Base-by-base conservation (phyloP, 2,329 filamentous ascomycete species). In the Claviceps maximensis region DNA sequence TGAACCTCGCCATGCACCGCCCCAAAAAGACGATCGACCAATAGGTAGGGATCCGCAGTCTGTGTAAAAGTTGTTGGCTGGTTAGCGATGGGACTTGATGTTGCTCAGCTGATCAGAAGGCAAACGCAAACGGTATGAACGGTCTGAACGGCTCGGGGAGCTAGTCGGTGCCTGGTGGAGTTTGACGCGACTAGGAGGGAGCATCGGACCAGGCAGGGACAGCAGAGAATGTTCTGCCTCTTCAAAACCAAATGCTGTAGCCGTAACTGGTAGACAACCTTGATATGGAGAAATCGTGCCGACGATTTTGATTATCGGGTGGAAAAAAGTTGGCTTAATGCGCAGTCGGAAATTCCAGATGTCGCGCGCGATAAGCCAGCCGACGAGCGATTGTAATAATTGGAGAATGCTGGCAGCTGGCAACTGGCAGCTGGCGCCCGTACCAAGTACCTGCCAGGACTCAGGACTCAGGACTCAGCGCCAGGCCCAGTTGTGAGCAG, bases 91-190 rank as follows among this genome's bases (percentile, higher is more conserved):
- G 19, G 25, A 33, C 10, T 42, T 19, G 25, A 50, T 36, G 31
- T 25, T 25, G 52, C 52, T 50, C 47, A 53, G 47, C 52, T 53
- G 41, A 53, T 31, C 47, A 47, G 44, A 36, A 7, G 38, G 36
- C 36, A 38, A 38, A 38, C 36, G 36, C 36, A 38, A 38, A 38
- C 36, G 33, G 33, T 13, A 36, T 36, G 33, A 38, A 42, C 40
- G 40, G 40, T 42, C 7, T 21, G 40, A 40, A 19, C 48, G 36
- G 21, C 29, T 8, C 13, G 27, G 41, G 21, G 33, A 50, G 42
- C 52, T 41, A 47, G 41, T 41, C 9, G 33, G 23, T 29, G 15
- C 9, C 17, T 21, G 10, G 45, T 47, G 17, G 45, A 49, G 47
- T 49, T 47, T n/a, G 29, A 31, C 19, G 38, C 38, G 44, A 12